Base-by-base conservation (phyloP, 2,329 filamentous ascomycete genomes). In the Exophiala dermatitidis region DNA sequence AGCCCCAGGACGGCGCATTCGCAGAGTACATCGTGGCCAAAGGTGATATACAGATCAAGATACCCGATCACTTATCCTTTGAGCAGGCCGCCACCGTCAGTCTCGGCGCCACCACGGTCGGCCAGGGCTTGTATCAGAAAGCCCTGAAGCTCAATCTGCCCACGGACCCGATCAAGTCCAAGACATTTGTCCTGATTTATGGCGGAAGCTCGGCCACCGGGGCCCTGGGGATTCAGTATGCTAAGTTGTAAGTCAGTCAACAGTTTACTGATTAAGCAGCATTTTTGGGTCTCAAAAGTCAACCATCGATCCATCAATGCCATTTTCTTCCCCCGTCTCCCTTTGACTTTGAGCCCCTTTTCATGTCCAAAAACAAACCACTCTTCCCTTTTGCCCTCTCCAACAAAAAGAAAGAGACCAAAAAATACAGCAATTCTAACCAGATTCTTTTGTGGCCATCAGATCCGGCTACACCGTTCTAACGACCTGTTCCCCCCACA, bases 131-230 rank as follows among this genome's bases (percentile, higher is more conserved):
- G 12, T 59, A 49, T 36, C 59, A 60, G 30, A 50, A 56, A 42
- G 56, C 53, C 3, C 57, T 68, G 12, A 55, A 54, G 3, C 55
- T 67, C 19, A 59, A 56, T 60, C 3, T 57, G 59, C 42, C 65
- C 57, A 29, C 56, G 49, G 5, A 48, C 54, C 19, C 58, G 12
- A 58, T 65, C 6, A 49, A 46, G 34, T 41, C 48, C 6, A 65
- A 66, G 29, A 55, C 61, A 19, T 65, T 63, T 1, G 61, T 76
- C 9, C 53, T 75, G 34, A 60, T 76, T 28, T 76, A 72, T 68
- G 74, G 73, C 29, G 74, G 70, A 1, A 68, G 70, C 3, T 71
- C 70, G 0, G 71, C 69, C 0, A 70, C 74, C 9, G 74, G 74
- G 0, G 66, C 67, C n/a, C 68, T 67, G 19, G 68, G 68, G 1